Percentiles rank a stretch among this genome's conserved stretches.
Evolutionary conservation across 306 rosid genomes (phyloP).

Genomic region (Dalbergia cochinchinensis): DNA sequence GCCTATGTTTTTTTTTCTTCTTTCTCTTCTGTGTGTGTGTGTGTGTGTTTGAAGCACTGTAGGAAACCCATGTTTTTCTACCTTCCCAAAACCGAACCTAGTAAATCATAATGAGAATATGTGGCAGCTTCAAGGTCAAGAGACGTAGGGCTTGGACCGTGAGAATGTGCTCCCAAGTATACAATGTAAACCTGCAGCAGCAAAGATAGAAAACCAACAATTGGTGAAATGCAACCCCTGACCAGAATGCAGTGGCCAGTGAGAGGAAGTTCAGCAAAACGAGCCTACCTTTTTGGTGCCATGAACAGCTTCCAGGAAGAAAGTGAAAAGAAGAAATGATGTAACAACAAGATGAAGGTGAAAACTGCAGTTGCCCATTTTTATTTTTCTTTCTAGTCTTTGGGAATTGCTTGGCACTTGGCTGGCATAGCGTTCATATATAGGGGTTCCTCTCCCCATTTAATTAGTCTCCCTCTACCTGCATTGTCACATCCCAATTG

Average conservation of each 20-base stretch:
- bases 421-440: neutral
- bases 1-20: no score
- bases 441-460: neutral
- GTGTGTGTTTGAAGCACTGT: no score
- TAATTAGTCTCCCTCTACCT: neutral
- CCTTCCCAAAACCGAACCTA: conserved; percentile 47
- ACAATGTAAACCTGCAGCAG: conserved; percentile 36
- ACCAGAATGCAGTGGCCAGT: neutral
- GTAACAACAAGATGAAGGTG: neutral
- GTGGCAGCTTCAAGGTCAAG: conserved; percentile 31
- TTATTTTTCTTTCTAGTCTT: neutral
- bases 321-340: conserved; percentile 6
- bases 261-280: neutral
- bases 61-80: neutral
- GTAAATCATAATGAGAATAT: conserved; percentile 39
- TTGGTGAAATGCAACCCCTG: neutral
- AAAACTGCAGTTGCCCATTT: neutral
- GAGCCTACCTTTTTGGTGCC: conserved; percentile 28
- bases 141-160: conserved; percentile 37
- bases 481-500: no score
- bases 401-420: neutral
- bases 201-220: neutral
- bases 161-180: conserved; percentile 48
- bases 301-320: conserved; percentile 5
- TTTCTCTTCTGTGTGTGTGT: no score